A percentile compares a stretch with the other conserved stretches of the same genome.
phyloP scores from a whole-genome alignment of 352 stramenopile species.

The Elongisporangium senticosum region DNA sequence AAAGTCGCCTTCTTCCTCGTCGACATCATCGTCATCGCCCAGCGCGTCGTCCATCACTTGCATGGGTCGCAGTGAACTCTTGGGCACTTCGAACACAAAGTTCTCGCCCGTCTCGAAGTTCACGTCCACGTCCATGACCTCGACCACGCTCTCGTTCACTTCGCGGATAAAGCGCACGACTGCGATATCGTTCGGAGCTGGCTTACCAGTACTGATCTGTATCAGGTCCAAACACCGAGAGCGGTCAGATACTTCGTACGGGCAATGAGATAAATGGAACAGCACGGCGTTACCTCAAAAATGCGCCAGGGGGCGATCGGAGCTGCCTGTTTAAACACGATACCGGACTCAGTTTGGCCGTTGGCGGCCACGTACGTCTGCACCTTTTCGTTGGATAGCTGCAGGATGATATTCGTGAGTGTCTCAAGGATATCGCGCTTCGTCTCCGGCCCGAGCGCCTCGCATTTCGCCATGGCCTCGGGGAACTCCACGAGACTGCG shows the following conservation, averaged over 20 bases:
- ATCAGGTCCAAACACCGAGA: not conserved
- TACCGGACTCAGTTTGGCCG: slow-evolving; percentile 30
- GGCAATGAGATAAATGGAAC: not conserved
- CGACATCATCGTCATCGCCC: slow-evolving; percentile 67
- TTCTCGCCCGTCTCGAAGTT: slow-evolving; percentile 87
- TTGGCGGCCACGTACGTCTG: slow-evolving; percentile 50
- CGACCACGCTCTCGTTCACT: slow-evolving; percentile 63
- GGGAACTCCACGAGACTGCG: slow-evolving; percentile 83
- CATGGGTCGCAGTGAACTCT: slow-evolving; percentile 53
- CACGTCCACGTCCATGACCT: slow-evolving; percentile 84
- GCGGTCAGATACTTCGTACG: not conserved
- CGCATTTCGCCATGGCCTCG: slow-evolving; percentile 55
- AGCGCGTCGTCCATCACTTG: slow-evolving; percentile 79
- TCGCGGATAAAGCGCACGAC: slow-evolving; percentile 79
- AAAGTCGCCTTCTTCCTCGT: slow-evolving; percentile 65
- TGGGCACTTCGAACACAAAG: slow-evolving; percentile 66
- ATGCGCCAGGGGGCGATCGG: slow-evolving; percentile 75
- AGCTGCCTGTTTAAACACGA: slow-evolving; percentile 51
- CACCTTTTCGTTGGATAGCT: slow-evolving; percentile 76
- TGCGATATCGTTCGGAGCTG: slow-evolving; percentile 76
- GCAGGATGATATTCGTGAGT: slow-evolving; percentile 65
- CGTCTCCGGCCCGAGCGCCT: slow-evolving; percentile 34
- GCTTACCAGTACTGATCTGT: slow-evolving; percentile 70
- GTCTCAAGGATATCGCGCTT: slow-evolving; percentile 74
- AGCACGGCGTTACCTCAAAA: slow-evolving; percentile 47